These are phyloP conservation scores for Aspergillus intermedius DNA, from an alignment of 2,329 filamentous ascomycete species.

Conservation along the genomic window DNA sequence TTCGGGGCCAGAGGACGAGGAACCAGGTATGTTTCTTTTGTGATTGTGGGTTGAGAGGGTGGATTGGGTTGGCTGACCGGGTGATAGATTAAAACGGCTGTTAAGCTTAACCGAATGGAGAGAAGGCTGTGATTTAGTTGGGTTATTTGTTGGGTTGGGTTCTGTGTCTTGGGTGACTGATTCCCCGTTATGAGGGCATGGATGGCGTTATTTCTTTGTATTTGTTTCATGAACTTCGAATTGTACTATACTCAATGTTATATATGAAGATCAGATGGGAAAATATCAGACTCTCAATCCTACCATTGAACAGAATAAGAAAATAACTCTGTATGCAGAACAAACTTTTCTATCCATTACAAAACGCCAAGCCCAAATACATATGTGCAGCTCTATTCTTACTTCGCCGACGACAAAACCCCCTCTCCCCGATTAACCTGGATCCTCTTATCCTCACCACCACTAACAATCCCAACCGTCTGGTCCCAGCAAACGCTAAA, in stretches of 20 bases:
- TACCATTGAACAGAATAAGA: neutral
- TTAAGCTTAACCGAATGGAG: conserved; percentile 54
- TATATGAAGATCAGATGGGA: neutral
- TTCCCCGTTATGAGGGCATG: conserved; percentile 10
- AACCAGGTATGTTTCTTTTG: conserved; percentile 52
- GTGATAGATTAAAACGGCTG: conserved; percentile 51
- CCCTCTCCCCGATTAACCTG: conserved; percentile 74
- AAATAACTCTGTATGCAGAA: conserved; percentile 5
- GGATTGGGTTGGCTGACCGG: neutral
- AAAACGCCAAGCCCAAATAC: conserved; percentile 19
- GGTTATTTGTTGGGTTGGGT: conserved; percentile 4
- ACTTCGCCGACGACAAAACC: conserved; percentile 28
- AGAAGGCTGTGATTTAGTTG: conserved; percentile 35
- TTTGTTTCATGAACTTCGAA: conserved; percentile 5
- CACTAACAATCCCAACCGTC: conserved; percentile 81
- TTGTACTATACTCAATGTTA: conserved; percentile 11
- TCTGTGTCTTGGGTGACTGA: conserved; percentile 13
- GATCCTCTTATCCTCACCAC: conserved; percentile 86
- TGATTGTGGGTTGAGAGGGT: no score
- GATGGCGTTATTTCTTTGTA: conserved; percentile 12
- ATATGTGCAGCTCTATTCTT: conserved; percentile 23
- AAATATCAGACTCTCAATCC: neutral
- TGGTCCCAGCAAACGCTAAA: conserved; percentile 82
- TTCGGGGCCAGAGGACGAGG: conserved; percentile 82
- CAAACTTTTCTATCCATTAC: conserved; percentile 22